Evolutionary conservation across 2,329 filamentous ascomycete species (phyloP).

Genomic region (Hypoxylon rubiginosum): DNA sequence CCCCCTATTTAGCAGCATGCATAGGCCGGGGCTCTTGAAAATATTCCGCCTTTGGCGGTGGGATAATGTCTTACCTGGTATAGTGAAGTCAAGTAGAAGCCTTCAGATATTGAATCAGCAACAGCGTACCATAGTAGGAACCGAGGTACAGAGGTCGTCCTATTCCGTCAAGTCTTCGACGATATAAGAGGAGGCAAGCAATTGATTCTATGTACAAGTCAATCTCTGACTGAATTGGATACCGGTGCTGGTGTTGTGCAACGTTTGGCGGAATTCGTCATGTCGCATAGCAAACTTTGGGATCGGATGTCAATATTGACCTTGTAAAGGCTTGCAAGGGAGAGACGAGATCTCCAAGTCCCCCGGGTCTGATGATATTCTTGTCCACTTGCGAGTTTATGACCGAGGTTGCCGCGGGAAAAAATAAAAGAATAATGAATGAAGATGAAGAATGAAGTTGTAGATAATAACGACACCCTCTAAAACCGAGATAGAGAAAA

Average conservation of each 20-base stretch:
- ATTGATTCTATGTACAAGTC: constrained; percentile 1
- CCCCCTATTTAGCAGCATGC: not conserved
- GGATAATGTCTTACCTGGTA: not conserved
- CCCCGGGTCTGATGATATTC: not conserved
- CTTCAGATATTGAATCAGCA: not conserved
- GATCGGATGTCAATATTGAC: constrained; percentile 9
- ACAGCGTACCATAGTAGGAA: too few relatives aligned
- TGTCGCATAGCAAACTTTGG: constrained; percentile 24
- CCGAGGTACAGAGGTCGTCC: not conserved
- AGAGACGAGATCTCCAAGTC: not conserved
- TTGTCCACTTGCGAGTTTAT: not conserved
- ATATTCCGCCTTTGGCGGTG: not conserved
- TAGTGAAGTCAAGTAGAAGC: not conserved
- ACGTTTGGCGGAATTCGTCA: constrained; percentile 18
- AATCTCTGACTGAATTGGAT: constrained; percentile 2
- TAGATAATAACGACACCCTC: constrained; percentile 13
- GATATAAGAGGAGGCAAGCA: not conserved
- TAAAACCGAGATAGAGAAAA: not conserved
- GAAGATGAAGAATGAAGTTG: constrained; percentile 16
- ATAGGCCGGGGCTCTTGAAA: not conserved
- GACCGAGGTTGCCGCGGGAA: constrained; percentile 33
- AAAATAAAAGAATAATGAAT: not conserved
- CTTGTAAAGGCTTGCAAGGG: not conserved
- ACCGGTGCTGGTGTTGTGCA: constrained; percentile 15
- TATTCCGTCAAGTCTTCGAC: not conserved